Base-by-base conservation (phyloP, 108 stramenopile species). In the Thalassiosira profunda region DNA sequence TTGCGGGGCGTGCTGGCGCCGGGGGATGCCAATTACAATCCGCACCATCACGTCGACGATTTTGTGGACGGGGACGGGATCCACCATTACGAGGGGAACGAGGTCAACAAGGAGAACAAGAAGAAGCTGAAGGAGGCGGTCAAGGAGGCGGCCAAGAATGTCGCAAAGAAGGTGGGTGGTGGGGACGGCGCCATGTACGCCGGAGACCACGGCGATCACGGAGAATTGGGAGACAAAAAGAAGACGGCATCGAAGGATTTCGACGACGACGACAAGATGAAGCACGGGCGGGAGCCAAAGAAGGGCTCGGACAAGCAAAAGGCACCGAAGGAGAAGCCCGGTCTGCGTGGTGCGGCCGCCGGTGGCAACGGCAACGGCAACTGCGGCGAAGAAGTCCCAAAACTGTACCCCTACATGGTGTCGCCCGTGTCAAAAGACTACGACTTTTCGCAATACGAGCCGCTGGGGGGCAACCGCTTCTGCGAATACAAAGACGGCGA, bases 11-110 rank as follows among this genome's bases (percentile, higher is more conserved):
- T 26, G 30, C 36, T 56, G 36, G 61, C 41, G 0, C 67, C 67
- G 37, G 75, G 75, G 18, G 75, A 76, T 69, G 42, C 40, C 2
- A 76, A 76, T 76, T 76, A 76, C 54, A 76, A 76, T 63, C 75
- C 75, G n/a, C 75, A 76, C 47, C 60, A 45, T 35, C 65, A 54
- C 29, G 34, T 76, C 11, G 75, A 76, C 63, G 75, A 76, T 69
- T 38, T 66, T 14, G 35, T 31, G 9, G 65, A 44, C 20, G 65
- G 23, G 4, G 73, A 25, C 18, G 54, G 30, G 6, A 47, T 33
- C 20, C 35, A 46, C 5, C 18, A 18, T 26, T 37, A 41, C 21
- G 54, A 33, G 23, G 51, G 8, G 61, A 63, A 10, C 5, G 10
- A 3, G 58, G 58, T 24, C 38, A 42, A 43, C 58, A 60, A 17